Base-by-base conservation (phyloP, 306 rosid genomes). In the Cajanus cajan region DNA sequence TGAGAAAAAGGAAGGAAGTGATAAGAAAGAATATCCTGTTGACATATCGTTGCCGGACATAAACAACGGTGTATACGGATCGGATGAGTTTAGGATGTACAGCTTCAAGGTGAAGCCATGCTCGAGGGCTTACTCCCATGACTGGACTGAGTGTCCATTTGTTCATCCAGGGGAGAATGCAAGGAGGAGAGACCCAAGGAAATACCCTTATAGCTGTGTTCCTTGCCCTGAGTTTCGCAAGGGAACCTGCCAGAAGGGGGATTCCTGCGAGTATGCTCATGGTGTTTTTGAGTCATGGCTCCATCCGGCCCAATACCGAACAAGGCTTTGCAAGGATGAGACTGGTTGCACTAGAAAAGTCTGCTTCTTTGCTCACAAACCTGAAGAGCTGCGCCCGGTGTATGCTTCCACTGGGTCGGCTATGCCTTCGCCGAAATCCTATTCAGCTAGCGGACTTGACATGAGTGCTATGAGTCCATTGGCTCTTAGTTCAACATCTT, bases 271-370 rank as follows among this genome's bases (percentile, higher is more conserved):
- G 77, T 96, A 96, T 57, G 98, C 99, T 5, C 99, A 96, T 54
- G 99, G 99, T 55, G 99, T 96, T 52, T 96, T 96, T 0, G 99
- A 96, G 89, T 96, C 99, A 5, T 96, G 99, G 99, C 97, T 96
- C 21, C 99, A 96, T 71, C 99, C 99, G 70, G 98, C 99, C 4
- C 99, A 96, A 48, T 96, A 96, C 82, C 78, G 99, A 70, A 96
- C 99, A 18, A 86, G 99, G 82, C 96, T 96, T 64, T 96, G 99
- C 88, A 96, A 96, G 86, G 99, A 96, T 16, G 99, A 96, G 89
- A 93, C 87, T 57, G 97, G 97, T 36, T 96, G 99, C 84, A 40
- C 69, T 0, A 89, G 99, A 72, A 96, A 96, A 85, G 99, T 96
- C 21, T 96, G 99, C 86, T 96, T 96, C 93, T 96, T 96, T 79